Base-by-base conservation (phyloP, 345 rosid genomes). In the Linum tenue region DNA sequence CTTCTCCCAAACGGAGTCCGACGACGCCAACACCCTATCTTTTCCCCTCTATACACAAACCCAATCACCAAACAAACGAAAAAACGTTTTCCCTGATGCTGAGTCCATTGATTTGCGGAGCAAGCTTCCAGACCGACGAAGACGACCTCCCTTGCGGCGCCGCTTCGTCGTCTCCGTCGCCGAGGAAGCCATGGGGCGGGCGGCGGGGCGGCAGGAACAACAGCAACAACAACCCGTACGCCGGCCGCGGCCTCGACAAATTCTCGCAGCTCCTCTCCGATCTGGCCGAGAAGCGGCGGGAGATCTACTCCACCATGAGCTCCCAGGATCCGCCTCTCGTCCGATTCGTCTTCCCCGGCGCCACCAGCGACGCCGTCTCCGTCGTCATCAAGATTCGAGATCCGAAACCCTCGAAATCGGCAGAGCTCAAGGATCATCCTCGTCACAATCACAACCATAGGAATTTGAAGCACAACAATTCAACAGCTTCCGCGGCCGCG, bases 241-340 rank as follows among this genome's bases (percentile, higher is more conserved):
- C 97, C 1, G 68, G 59, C 7, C 88, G 82, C 4, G 95, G 97
- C 40, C 90, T 84, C 2, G 95, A 86, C 63, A 87, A 86, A 68
- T 90, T 90, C 79, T 79, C 90, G 1, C 77, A 81, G 12, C 92
- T 87, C 35, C 42, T 86, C 66, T 74, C 87, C 0, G 82, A 83
- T 7, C 86, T 90, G 1, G 85, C 84, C 37, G 81, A 82, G 79
- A 86, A 79, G 73, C 79, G 75, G 70, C 81, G 79, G 67, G 67
- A 67, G 78, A 83, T 91, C 9, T 83, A 82, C 72, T 80, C 90
- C 0, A 74, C 81, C 39, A 66, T 73, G 44, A 80, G 77, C 31
- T 70, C 90, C 3, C 65, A 69, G 7, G 83, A 86, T 1, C 71
- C 78, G 0, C 72, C 87, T n/a, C 67, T 86, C 2, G 89, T 90